Conservation (phyloP, 305 asterid species). For the Andrographis paniculata region DNA sequence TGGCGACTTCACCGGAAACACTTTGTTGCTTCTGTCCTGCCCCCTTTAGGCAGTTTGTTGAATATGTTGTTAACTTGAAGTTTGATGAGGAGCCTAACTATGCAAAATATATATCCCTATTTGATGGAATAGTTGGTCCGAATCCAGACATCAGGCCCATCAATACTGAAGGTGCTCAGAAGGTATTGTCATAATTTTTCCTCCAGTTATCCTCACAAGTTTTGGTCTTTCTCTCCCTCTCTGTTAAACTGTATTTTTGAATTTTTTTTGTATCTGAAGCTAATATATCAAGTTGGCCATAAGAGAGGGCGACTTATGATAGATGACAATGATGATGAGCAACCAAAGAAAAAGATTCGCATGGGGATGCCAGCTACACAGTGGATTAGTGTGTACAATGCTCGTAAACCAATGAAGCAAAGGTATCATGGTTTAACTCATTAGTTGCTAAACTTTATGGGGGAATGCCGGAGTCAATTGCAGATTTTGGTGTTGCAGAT, state of each 20-base stretch:
- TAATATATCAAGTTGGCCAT: conserved; percentile 52
- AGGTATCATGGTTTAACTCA: conserved; percentile 24
- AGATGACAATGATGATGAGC: conserved; percentile 39
- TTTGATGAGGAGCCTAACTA: conserved; percentile 72
- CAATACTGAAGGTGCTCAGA: conserved; percentile 57
- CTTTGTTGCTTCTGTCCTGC: conserved; percentile 52
- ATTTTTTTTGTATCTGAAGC: conserved; percentile 24
- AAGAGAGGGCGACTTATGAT: conserved; percentile 39
- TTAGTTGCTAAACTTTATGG: not conserved
- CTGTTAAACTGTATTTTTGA: not conserved
- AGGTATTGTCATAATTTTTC: conserved; percentile 31
- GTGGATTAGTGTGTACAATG: conserved; percentile 59
- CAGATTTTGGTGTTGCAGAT: conserved; percentile 31
- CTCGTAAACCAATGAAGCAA: conserved; percentile 50
- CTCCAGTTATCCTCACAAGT: conserved; percentile 14
- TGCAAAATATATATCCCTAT: conserved; percentile 42
- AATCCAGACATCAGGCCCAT: conserved; percentile 44
- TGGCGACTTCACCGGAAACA: conserved; percentile 48
- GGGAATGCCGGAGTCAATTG: conserved; percentile 6
- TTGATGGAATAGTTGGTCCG: conserved; percentile 45
- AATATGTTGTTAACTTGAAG: conserved; percentile 40
- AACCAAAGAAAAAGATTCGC: conserved; percentile 49
- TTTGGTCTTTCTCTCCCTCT: conserved; percentile 5
- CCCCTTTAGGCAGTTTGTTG: conserved; percentile 57
- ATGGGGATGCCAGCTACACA: conserved; percentile 60